phyloP scores from a whole-genome alignment of 2,329 filamentous ascomycete genomes.

The Fusarium oxysporum region DNA sequence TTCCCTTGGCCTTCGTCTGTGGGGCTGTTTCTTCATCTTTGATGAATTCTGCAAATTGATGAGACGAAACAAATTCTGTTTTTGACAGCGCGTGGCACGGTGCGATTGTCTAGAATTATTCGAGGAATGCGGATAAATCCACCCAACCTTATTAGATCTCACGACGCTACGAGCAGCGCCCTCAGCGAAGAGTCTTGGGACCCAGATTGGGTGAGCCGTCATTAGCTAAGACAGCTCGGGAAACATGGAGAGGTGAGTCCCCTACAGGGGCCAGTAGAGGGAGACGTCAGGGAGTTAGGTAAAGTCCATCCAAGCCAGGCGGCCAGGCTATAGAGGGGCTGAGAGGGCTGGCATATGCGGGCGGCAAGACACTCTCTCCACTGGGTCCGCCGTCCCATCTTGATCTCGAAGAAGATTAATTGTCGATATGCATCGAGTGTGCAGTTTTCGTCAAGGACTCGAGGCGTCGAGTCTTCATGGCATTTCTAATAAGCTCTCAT shows the following conservation, averaged over 20 bases:
- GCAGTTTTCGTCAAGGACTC: neutral
- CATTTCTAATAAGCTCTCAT: constrained; percentile 13
- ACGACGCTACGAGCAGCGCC: constrained; percentile 40
- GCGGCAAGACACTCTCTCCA: constrained; percentile 34
- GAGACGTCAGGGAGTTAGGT: neutral
- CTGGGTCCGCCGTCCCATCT: constrained; percentile 31
- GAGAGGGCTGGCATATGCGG: constrained; percentile 36
- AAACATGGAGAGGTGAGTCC: constrained; percentile 22
- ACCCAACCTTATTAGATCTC: constrained; percentile 32
- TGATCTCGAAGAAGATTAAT: constrained; percentile 2
- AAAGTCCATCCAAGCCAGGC: neutral
- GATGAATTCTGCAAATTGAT: neutral
- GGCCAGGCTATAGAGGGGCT: constrained; percentile 12
- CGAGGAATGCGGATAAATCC: constrained; percentile 36
- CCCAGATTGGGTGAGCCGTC: constrained; percentile 25
- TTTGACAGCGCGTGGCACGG: neutral
- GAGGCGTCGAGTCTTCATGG: neutral
- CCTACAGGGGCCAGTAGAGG: constrained; percentile 8
- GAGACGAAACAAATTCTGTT: neutral
- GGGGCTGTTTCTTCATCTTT: neutral
- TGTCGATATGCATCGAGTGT: neutral
- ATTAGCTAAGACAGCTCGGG: constrained; percentile 21
- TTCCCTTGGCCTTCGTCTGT: neutral
- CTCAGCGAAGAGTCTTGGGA: constrained; percentile 39
- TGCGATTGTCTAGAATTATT: neutral